Percentiles rank a stretch among this genome's conserved stretches.
phyloP scores from a whole-genome alignment of 768 basidiomycete genomes.

The Trametes cubensis region DNA sequence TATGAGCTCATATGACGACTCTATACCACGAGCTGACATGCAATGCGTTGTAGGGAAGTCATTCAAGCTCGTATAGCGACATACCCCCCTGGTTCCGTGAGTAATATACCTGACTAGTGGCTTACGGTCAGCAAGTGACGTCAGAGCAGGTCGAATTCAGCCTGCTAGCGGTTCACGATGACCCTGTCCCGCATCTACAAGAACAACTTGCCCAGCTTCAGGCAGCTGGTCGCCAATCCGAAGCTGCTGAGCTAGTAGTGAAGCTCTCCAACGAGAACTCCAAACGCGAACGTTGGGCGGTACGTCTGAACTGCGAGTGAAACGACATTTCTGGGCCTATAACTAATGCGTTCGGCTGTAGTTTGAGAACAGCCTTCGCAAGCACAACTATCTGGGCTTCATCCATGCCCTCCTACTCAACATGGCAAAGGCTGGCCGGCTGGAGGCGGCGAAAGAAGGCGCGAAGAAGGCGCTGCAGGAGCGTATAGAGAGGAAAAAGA shows the following conservation, averaged over 20 bases:
- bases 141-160: conserved; percentile 81
- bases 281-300: conserved; percentile 82
- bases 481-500: conserved; percentile 44
- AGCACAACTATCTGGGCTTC: conserved; percentile 86
- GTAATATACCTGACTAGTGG: conserved; percentile 34
- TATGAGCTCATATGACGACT: conserved; percentile 27
- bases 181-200: conserved; percentile 73
- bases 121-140: background rate
- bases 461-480: conserved; percentile 49
- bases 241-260: conserved; percentile 54
- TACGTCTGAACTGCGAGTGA: conserved; percentile 44
- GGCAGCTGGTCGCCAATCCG: conserved; percentile 36
- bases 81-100: conserved; percentile 85
- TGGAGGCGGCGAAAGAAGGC: conserved; percentile 52
- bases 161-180: conserved; percentile 82
- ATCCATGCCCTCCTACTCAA: conserved; percentile 73
- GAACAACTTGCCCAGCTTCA: conserved; percentile 54
- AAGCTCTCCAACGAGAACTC: conserved; percentile 67
- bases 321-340: background rate
- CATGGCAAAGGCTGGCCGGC: conserved; percentile 69
- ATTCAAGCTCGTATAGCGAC: conserved; percentile 89
- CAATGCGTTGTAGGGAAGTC: conserved; percentile 57
- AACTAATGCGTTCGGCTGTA: conserved; percentile 34
- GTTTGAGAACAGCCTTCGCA: conserved; percentile 87
- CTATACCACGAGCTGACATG: background rate